Conservation (phyloP, 78 protist genomes). For the Dictyostelium brefeldianum region DNA sequence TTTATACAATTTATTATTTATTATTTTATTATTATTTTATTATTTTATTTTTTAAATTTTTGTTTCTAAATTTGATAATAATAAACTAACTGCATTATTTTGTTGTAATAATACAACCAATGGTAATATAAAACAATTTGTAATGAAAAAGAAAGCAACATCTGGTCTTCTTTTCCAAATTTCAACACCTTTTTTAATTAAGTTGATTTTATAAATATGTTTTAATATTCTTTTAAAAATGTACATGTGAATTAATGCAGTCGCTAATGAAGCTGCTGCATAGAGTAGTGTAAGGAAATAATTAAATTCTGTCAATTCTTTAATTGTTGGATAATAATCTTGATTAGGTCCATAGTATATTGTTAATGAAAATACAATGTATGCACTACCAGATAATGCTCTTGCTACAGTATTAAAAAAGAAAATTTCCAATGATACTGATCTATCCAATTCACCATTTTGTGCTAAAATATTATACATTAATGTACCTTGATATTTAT, state of each 20-base stretch:
- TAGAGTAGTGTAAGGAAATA: slow-evolving; percentile 38
- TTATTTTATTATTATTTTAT: background rate
- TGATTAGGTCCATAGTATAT: slow-evolving; percentile 61
- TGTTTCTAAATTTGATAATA: slow-evolving; percentile 5
- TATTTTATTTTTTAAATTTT: no score
- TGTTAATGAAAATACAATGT: slow-evolving; percentile 30
- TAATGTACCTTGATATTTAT: background rate
- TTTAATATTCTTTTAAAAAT: slow-evolving; percentile 2
- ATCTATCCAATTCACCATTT: slow-evolving; percentile 46
- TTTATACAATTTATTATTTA: no score
- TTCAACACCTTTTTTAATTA: slow-evolving; percentile 17
- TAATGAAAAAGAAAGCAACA: slow-evolving; percentile 53
- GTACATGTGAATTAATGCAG: slow-evolving; percentile 40
- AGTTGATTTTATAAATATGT: slow-evolving; percentile 14
- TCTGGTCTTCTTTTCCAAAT: slow-evolving; percentile 65
- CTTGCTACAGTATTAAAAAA: slow-evolving; percentile 50
- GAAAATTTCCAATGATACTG: slow-evolving; percentile 51
- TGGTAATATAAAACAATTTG: slow-evolving; percentile 56
- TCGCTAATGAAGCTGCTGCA: slow-evolving; percentile 30
- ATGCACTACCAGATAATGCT: slow-evolving; percentile 26
- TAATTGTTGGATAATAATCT: slow-evolving; percentile 28
- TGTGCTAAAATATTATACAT: slow-evolving; percentile 13
- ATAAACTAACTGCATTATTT: slow-evolving; percentile 48
- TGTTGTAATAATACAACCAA: slow-evolving; percentile 52
- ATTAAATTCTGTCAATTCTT: background rate